A percentile compares a stretch with the other conserved stretches of the same genome.
These are phyloP conservation scores for Dendrobium nobile DNA, from an alignment of 106 monocot species.

Conservation along the genomic window DNA sequence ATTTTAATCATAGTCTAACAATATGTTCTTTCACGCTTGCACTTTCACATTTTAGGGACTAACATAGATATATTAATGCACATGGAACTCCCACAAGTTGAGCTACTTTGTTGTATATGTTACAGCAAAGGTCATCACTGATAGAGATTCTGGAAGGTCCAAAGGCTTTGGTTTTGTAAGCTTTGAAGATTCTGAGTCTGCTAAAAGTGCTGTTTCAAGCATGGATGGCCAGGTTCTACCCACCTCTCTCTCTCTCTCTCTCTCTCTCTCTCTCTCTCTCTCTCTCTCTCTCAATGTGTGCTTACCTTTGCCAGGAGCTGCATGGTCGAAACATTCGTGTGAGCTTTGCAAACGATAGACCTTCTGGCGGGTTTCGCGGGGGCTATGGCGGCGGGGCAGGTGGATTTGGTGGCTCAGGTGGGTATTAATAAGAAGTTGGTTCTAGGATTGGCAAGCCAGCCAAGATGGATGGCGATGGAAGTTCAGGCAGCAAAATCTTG, in stretches of 20 bases:
- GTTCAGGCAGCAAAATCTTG: neutral
- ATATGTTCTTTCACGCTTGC: neutral
- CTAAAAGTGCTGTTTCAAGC: slow-evolving; percentile 48
- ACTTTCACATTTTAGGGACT: neutral
- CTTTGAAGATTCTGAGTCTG: slow-evolving; percentile 57
- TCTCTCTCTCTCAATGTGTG: neutral
- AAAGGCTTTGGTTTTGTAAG: slow-evolving; percentile 91
- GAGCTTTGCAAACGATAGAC: slow-evolving; percentile 67
- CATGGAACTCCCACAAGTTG: too few relatives aligned
- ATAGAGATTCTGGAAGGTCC: slow-evolving; percentile 82
- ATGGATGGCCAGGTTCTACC: slow-evolving; percentile 86
- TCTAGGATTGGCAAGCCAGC: neutral
- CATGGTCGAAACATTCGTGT: slow-evolving; percentile 71
- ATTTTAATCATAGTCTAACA: neutral
- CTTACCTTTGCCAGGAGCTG: slow-evolving; percentile 42
- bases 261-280: slow-evolving; percentile 11
- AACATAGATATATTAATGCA: neutral
- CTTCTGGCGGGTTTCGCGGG: slow-evolving; percentile 23
- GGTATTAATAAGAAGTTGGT: neutral
- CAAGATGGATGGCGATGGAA: slow-evolving; percentile 1
- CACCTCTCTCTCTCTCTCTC: neutral
- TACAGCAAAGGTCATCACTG: slow-evolving; percentile 73
- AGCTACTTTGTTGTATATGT: neutral
- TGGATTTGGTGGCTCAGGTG: slow-evolving; percentile 8
- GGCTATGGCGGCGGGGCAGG: slow-evolving; percentile 23